Evolutionary conservation across 352 stramenopile genomes (phyloP).

Genomic region (Detonula confervacea): DNA sequence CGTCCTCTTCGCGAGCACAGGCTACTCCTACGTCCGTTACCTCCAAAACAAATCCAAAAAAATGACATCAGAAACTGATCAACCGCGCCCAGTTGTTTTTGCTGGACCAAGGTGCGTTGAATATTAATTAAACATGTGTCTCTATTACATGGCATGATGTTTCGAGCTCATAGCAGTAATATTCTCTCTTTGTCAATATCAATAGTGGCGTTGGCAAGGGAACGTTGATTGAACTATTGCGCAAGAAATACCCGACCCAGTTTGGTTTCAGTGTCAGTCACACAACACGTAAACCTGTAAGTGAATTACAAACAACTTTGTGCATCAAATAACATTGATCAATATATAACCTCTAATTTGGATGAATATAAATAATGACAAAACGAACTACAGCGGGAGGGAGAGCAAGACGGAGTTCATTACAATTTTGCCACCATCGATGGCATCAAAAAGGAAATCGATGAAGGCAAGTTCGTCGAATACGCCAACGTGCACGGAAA

Average conservation of each 20-base stretch:
- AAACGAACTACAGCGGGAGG: conserved; percentile 65
- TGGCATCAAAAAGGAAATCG: conserved; percentile 91
- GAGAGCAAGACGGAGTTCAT: conserved; percentile 93
- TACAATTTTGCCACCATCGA: conserved; percentile 95
- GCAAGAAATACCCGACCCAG: conserved; percentile 49
- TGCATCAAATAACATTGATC: not conserved
- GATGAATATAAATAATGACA: too few relatives aligned
- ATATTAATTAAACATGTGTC: too few relatives aligned
- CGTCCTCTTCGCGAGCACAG: conserved; percentile 27
- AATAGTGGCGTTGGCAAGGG: conserved; percentile 87
- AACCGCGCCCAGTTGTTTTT: conserved; percentile 2
- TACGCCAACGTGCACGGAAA: conserved; percentile 96
- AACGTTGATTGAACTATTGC: conserved; percentile 92
- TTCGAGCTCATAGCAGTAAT: too few relatives aligned
- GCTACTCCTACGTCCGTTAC: conserved; percentile 22
- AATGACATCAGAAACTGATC: not conserved
- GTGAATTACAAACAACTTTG: not conserved
- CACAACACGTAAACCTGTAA: conserved; percentile 90
- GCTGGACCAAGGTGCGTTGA: not conserved
- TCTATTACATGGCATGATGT: too few relatives aligned
- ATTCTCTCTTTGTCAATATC: not conserved
- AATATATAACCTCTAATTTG: too few relatives aligned
- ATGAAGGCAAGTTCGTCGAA: conserved; percentile 93
- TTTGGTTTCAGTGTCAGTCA: conserved; percentile 94
- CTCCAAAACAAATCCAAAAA: conserved; percentile 23